Conservation (phyloP, 768 basidiomycete genomes). For the Sporobolomyces phaffii region DNA sequence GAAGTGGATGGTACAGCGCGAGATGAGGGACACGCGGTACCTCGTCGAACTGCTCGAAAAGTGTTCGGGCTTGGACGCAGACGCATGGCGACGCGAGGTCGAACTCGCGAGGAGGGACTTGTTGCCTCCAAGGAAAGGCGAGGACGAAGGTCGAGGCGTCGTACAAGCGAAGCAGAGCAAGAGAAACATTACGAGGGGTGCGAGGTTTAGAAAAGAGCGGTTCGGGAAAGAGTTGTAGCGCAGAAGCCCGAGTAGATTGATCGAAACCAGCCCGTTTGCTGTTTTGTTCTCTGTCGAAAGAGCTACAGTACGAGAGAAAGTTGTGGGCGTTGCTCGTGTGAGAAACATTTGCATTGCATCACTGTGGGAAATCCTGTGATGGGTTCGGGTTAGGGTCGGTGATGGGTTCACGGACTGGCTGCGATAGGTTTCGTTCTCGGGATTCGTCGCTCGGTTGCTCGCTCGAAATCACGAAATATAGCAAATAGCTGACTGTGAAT, state of each 20-base stretch:
- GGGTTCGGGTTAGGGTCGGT: no score
- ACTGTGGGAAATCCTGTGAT: no score
- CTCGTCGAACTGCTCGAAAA: slow-evolving; percentile 8
- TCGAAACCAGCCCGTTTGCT: background rate
- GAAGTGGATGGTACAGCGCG: background rate
- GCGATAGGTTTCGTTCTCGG: no score
- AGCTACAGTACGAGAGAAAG: no score
- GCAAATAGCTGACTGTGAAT: no score
- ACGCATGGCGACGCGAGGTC: background rate
- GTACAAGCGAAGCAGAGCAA: background rate
- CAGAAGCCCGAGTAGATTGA: background rate
- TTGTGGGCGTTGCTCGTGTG: no score
- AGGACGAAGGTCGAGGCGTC: no score
- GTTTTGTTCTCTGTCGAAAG: no score
- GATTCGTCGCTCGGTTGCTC: no score
- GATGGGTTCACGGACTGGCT: no score
- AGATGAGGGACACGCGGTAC: slow-evolving; percentile 17
- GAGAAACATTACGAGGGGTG: slow-evolving; percentile 3
- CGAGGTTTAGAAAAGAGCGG: background rate
- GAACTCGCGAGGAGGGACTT: slow-evolving; percentile 4
- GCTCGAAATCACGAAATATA: no score
- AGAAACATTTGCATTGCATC: no score
- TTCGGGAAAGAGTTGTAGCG: slow-evolving; percentile 3
- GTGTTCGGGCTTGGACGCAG: background rate
- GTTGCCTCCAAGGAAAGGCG: slow-evolving; percentile 13